Evolutionary conservation across 768 basidiomycete species (phyloP).

Genomic region (Exidia glandulosa): DNA sequence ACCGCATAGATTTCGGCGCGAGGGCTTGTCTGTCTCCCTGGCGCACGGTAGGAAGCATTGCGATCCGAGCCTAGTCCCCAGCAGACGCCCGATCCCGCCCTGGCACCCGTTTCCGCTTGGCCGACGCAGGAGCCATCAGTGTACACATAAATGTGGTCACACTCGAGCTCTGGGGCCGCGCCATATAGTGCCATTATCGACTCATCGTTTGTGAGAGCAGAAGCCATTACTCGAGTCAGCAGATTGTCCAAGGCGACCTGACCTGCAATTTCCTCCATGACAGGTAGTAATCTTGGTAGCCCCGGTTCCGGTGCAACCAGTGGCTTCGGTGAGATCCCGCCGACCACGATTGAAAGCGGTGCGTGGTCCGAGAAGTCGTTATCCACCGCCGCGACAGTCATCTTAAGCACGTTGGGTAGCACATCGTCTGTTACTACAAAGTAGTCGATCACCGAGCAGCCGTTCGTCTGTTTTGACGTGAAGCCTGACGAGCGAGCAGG

Average conservation of each 20-base stretch:
- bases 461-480: neutral
- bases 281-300: neutral
- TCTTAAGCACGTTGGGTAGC: neutral
- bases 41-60: neutral
- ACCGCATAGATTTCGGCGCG: neutral
- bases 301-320: neutral
- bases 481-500: neutral
- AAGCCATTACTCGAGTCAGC: neutral
- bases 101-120: neutral
- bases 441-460: neutral
- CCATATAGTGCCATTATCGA: neutral
- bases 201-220: neutral
- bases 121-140: neutral
- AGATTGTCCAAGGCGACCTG: neutral
- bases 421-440: neutral
- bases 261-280: neutral
- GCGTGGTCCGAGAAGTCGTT: neutral
- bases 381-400: neutral
- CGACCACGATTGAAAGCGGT: neutral
- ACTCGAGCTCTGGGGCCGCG: neutral
- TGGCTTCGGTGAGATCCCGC: neutral
- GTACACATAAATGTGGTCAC: neutral
- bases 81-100: neutral
- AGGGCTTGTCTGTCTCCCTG: neutral
- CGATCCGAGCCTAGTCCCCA: neutral